Evolutionary conservation across 2,329 filamentous ascomycete species (phyloP), one percentile per base, ranked within the genome.

Genomic region (Diaporthe citriasiana): DNA sequence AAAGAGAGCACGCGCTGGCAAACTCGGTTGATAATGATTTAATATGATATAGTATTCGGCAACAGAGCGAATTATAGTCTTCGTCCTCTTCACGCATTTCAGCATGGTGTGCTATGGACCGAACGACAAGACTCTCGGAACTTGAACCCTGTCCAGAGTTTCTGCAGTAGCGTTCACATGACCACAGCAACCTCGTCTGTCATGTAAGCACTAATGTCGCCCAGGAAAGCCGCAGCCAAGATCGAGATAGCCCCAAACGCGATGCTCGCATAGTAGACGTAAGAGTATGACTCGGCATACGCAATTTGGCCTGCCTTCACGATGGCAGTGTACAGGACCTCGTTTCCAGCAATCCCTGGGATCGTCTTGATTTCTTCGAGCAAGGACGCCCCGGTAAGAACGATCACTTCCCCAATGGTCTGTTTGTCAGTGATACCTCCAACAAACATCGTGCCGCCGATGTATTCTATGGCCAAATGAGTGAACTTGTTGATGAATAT

Each of bases 221-320:
- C 89, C 79, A 93, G 80, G 76, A 92, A 90, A 72, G 87, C 84
- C 71, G 88, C 87, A 0, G 90, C 85, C n/a, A 91, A 68, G 63
- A 92, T 89, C 7, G 87, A 86, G 0, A 90, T 79, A 0, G 76
- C 84, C 0, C 91, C 91, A 79, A 92, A 93, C 0, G 87, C 90
- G 79, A 93, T 91, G 79, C 89, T 91, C 35, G 85, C 85, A 79
- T 89, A 89, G 78, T 92, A 93, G 4, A 91, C 89, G 78, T 85
- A 91, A 60, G 87, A 87, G 76, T 92, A 93, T 13, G 87, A 87
- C 65, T 88, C 83, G 0, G 90, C 85, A 79, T 87, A 93, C 0
- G 90, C 89, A 69, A 88, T 78, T 76, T 89, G 87, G 0, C 90
- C 89, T 0, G 89, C 89, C 3, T 78, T 77, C 0, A 93, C 85